Evolutionary conservation across 1,284 basidiomycete species (phyloP), one percentile per base, ranked within the genome.

Genomic region (Hymenochaete sp.): DNA sequence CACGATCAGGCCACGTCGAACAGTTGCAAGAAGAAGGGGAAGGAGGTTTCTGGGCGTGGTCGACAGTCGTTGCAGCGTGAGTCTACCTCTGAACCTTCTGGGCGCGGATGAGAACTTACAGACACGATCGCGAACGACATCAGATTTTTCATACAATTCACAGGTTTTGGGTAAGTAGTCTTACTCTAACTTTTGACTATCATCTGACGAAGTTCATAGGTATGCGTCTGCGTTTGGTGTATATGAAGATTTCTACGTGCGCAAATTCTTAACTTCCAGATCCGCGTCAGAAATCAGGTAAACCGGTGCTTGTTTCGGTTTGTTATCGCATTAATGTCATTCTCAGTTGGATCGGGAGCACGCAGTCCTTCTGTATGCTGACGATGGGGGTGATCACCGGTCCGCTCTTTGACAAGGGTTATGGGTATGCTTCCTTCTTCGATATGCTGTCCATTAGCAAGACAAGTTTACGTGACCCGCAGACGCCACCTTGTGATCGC

Each of bases 401-500:
- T 5, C 24, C 31, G 11, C 33, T 47, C 16, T 50, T 50, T 36
- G 48, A 50, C 38, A 27, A 21, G 22, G 48, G 48, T 8, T 50
- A 50, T 29, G 42, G 35, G 48, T 50, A 4, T 21, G 48, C 44
- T n/a, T 33, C 18, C 22, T 9, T 7, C 24, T 21, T 8, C 18
- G 37, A 16, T 28, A 26, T 39, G 18, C 24, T 26, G 28, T 26
- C 9, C 24, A 21, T 6, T 7, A 38, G 13, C 31, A 4, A 19
- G 13, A 10, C 16, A 14, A 16, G 38, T 39, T 8, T 16, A 35
- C 13, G n/a, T 41, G 9, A 9, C n/a, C 16, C 3, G 46, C 51
- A 71, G 67, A 49, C 63, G 65, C 39, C 61, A 63, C 47, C 47
- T 69, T 9, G 66, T 67, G 57, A 61, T 67, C 9, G 57, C 56